Evolutionary conservation across 1,139 yeast genomes (phyloP).

Genomic region (Pichia sp.): DNA sequence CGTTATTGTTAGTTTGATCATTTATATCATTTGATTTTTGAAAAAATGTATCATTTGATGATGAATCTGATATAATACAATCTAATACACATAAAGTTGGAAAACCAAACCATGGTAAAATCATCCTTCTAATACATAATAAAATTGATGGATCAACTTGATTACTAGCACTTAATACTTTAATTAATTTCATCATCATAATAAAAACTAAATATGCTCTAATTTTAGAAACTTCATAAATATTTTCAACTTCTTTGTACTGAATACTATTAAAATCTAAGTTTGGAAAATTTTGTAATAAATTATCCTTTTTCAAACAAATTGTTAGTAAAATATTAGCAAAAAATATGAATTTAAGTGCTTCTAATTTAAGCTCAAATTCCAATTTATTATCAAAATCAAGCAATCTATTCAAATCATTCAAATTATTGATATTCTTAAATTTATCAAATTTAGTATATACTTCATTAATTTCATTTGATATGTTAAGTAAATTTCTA

Average conservation of each 20-base stretch:
- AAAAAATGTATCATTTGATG: no score
- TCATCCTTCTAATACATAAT: neutral
- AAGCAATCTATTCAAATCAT: neutral
- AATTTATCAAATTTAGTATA: neutral
- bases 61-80: neutral
- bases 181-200: constrained; percentile 30
- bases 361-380: neutral
- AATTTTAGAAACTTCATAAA: neutral
- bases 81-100: constrained; percentile 1
- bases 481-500: neutral
- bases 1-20: no score
- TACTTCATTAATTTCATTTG: neutral
- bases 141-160: constrained; percentile 46
- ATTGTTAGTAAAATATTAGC: neutral
- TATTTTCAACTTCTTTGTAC: neutral
- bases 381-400: neutral
- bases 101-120: constrained; percentile 3
- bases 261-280: neutral
- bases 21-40: no score
- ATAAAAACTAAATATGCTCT: neutral
- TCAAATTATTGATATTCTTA: neutral
- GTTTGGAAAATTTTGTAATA: neutral
- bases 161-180: constrained; percentile 45
- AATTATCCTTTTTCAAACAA: neutral
- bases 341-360: neutral